These are phyloP conservation scores for Dipsacomyces acuminosporus DNA, from an alignment of 371 early-diverging fungal species.

Conservation along the genomic window DNA sequence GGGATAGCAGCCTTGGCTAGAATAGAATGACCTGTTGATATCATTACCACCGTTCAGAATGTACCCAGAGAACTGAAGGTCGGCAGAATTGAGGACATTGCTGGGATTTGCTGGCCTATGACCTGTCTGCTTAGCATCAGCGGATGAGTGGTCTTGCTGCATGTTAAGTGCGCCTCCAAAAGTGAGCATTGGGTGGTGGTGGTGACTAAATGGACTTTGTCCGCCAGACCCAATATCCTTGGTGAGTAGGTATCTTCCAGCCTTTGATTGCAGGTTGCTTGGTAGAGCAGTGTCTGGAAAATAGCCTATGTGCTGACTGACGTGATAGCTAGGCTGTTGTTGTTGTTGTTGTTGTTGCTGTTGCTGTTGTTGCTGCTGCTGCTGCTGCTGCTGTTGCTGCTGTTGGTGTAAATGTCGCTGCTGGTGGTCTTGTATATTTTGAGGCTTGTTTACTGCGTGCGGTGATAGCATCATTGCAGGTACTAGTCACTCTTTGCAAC, in stretches of 20 bases:
- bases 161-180: constrained; percentile 9
- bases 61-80: constrained; percentile 38
- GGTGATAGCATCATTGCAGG: constrained; percentile 16
- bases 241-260: too few relatives aligned
- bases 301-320: too few relatives aligned
- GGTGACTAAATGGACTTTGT: background rate
- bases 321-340: too few relatives aligned
- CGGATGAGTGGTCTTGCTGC: constrained; percentile 1
- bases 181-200: constrained; percentile 5
- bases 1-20: background rate
- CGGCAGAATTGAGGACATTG: constrained; percentile 23
- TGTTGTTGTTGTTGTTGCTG: too few relatives aligned
- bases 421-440: background rate
- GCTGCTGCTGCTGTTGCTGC: background rate
- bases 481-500: too few relatives aligned
- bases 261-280: background rate
- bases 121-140: constrained; percentile 4
- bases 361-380: too few relatives aligned
- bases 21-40: constrained; percentile 1
- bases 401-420: constrained; percentile 1
- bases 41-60: constrained; percentile 19
- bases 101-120: constrained; percentile 9
- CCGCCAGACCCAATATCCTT: background rate
- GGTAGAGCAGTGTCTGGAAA: background rate
- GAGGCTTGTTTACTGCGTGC: constrained; percentile 1